Conservation (phyloP, 2,329 filamentous ascomycete genomes). For the Penicillium sclerotiorum region DNA sequence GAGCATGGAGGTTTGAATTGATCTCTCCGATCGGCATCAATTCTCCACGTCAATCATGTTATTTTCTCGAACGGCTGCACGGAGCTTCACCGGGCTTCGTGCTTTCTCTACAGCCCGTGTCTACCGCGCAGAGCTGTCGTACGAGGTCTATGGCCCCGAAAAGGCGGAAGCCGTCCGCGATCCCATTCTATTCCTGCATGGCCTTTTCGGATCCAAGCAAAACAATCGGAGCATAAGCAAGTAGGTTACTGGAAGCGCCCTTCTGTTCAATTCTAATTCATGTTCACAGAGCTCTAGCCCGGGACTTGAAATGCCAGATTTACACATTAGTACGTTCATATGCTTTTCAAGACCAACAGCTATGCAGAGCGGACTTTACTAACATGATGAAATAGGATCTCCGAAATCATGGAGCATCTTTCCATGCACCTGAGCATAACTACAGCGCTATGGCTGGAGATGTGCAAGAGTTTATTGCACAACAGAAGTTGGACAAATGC, state of each 20-base stretch:
- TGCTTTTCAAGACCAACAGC: neutral
- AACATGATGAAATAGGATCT: constrained; percentile 71
- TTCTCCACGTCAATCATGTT: neutral
- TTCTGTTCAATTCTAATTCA: neutral
- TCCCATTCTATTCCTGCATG: constrained; percentile 87
- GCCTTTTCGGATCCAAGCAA: constrained; percentile 91
- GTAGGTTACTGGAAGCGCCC: constrained; percentile 54
- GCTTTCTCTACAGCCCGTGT: constrained; percentile 37
- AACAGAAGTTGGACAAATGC: constrained; percentile 69
- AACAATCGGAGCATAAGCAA: constrained; percentile 95
- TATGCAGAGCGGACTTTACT: no score
- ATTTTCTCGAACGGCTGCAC: constrained; percentile 13
- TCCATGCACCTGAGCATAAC: constrained; percentile 74
- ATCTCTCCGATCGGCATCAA: neutral
- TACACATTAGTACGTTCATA: constrained; percentile 70
- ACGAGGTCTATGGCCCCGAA: constrained; percentile 41
- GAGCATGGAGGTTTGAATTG: no score
- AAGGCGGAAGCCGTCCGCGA: constrained; percentile 39
- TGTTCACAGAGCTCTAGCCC: constrained; percentile 65
- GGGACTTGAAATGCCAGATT: constrained; percentile 76
- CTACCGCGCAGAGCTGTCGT: constrained; percentile 34
- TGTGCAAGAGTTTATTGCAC: constrained; percentile 73
- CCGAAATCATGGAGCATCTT: constrained; percentile 89
- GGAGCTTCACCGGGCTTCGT: constrained; percentile 21
- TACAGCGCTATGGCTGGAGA: constrained; percentile 83